Conservation (phyloP, 306 rosid genomes). For the Inga oerstediana region DNA sequence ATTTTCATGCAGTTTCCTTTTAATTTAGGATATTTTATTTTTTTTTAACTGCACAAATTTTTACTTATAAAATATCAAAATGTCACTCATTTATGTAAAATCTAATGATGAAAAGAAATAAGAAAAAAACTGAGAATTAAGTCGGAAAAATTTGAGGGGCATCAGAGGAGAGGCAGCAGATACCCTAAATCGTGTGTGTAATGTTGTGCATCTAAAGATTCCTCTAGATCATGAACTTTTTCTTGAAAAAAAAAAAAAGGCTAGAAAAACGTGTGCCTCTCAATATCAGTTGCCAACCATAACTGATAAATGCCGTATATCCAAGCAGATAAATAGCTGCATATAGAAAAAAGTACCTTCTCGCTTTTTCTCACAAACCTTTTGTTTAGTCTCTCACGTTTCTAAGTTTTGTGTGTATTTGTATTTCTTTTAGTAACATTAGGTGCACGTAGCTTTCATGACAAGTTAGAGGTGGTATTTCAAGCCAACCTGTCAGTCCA, state of each 20-base stretch:
- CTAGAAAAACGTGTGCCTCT: slow-evolving; percentile 4
- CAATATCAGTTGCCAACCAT: slow-evolving; percentile 26
- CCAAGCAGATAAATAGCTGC: slow-evolving; percentile 32
- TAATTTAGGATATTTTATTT: too few species aligned
- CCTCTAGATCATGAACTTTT: slow-evolving; percentile 12
- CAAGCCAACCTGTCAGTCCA: too few species aligned
- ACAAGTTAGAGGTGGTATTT: too few species aligned
- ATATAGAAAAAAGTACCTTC: slow-evolving; percentile 29
- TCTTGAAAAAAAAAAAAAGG: not conserved
- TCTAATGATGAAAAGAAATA: too few species aligned
- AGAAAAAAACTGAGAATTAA: too few species aligned
- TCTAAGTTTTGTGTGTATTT: slow-evolving; percentile 32
- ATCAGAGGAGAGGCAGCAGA: too few species aligned
- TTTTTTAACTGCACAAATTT: too few species aligned
- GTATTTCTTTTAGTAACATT: slow-evolving; percentile 41
- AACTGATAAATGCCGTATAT: slow-evolving; percentile 42
- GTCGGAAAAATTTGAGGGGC: too few species aligned
- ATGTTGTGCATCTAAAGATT: not conserved
- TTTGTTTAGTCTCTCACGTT: slow-evolving; percentile 26
- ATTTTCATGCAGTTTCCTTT: too few species aligned
- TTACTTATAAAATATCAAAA: too few species aligned
- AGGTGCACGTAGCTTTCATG: slow-evolving; percentile 54
- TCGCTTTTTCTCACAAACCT: slow-evolving; percentile 25
- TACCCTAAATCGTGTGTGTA: too few species aligned
- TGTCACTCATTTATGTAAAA: too few species aligned